Conservation (phyloP, 2,329 filamentous ascomycete species). For the Endocalyx cinctus region DNA sequence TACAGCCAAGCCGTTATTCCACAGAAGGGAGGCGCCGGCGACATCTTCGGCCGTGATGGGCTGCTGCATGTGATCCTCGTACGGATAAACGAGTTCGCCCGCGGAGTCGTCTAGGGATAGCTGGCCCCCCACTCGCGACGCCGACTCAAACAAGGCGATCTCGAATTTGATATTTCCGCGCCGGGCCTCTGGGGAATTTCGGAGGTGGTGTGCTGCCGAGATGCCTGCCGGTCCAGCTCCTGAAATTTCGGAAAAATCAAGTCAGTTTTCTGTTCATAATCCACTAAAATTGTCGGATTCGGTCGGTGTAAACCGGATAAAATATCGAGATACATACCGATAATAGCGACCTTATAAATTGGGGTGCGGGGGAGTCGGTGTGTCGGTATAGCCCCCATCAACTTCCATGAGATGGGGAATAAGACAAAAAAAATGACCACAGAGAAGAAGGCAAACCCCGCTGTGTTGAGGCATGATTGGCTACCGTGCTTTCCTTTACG, state of each 20-base stretch:
- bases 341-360: slow-evolving; percentile 17
- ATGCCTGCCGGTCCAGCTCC: slow-evolving; percentile 23
- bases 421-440: not conserved
- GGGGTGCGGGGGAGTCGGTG: too few relatives aligned
- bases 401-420: too few relatives aligned
- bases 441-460: too few relatives aligned
- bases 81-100: slow-evolving; percentile 13
- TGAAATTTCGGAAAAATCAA: slow-evolving; percentile 8
- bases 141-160: slow-evolving; percentile 19
- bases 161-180: slow-evolving; percentile 10
- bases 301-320: too few relatives aligned
- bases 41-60: slow-evolving; percentile 21
- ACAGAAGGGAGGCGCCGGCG: slow-evolving; percentile 16
- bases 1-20: slow-evolving; percentile 18
- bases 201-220: slow-evolving; percentile 19
- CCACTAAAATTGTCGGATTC: too few relatives aligned
- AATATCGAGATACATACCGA: slow-evolving; percentile 17
- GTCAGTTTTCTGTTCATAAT: not conserved
- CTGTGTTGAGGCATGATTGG: too few relatives aligned
- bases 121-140: slow-evolving; percentile 15
- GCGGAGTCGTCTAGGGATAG: slow-evolving; percentile 14
- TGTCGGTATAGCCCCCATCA: too few relatives aligned
- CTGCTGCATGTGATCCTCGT: slow-evolving; percentile 13
- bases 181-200: slow-evolving; percentile 2
- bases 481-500: too few relatives aligned